These are phyloP conservation scores for Helotiales sp. DNA, from an alignment of 2,329 filamentous ascomycete species.

Conservation along the genomic window DNA sequence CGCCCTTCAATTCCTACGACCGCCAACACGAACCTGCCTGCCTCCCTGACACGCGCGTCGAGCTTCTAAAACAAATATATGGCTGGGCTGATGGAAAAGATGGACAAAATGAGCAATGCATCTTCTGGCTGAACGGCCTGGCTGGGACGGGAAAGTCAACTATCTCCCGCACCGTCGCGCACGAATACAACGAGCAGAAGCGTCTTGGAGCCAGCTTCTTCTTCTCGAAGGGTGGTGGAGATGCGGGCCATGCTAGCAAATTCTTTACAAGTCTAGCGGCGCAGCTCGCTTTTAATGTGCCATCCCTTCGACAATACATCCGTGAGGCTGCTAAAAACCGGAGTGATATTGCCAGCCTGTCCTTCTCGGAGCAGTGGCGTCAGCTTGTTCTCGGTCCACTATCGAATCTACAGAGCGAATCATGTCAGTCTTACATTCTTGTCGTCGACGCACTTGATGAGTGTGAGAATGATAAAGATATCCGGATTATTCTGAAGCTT, in stretches of 20 bases:
- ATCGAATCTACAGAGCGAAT: not conserved
- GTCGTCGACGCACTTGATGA: slow-evolving; percentile 37
- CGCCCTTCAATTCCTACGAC: slow-evolving; percentile 23
- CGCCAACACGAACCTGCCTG: slow-evolving; percentile 28
- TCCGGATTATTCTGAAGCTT: slow-evolving; percentile 25
- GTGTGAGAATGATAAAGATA: slow-evolving; percentile 27
- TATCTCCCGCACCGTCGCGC: too few relatives aligned
- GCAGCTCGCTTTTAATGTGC: not conserved
- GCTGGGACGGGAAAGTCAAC: too few relatives aligned
- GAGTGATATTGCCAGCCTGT: slow-evolving; percentile 1
- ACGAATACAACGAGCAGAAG: too few relatives aligned
- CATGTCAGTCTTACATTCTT: too few relatives aligned
- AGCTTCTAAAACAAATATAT: slow-evolving; percentile 21
- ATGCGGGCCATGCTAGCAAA: slow-evolving; percentile 15
- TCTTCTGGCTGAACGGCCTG: slow-evolving; percentile 39
- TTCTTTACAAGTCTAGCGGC: not conserved
- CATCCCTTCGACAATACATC: not conserved
- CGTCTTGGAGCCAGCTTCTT: too few relatives aligned
- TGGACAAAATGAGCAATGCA: slow-evolving; percentile 22
- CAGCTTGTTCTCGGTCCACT: slow-evolving; percentile 43
- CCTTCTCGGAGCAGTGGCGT: slow-evolving; percentile 27
- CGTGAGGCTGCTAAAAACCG: not conserved
- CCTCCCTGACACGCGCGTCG: slow-evolving; percentile 28
- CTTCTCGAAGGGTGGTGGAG: slow-evolving; percentile 20
- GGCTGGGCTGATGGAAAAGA: too few relatives aligned